Conservation (phyloP, 371 early-diverging fungal genomes). For the Rhizopus arrhizus region DNA sequence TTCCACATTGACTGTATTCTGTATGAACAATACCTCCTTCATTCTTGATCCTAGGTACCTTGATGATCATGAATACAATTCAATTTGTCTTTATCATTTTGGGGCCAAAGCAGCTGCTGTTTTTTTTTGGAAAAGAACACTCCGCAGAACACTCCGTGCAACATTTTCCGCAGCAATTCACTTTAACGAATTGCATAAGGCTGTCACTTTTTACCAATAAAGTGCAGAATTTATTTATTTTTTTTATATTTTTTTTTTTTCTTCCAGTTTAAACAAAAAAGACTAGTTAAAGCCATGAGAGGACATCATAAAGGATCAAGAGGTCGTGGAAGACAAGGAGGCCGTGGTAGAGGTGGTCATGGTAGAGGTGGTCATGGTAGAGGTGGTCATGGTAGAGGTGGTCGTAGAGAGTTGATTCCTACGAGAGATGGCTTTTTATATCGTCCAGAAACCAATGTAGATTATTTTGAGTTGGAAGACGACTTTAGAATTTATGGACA, state of each 20-base stretch:
- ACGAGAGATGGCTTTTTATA: slow-evolving; percentile 25
- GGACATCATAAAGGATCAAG: slow-evolving; percentile 21
- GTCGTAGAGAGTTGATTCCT: slow-evolving; percentile 22
- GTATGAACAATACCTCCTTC: too few relatives aligned
- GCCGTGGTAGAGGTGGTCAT: slow-evolving; percentile 34
- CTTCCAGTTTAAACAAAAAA: neutral
- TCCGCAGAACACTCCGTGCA: too few relatives aligned
- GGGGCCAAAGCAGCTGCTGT: too few relatives aligned
- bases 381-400: slow-evolving; percentile 40
- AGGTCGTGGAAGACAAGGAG: slow-evolving; percentile 38
- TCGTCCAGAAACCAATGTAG: slow-evolving; percentile 20
- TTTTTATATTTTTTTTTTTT: neutral
- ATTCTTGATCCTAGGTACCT: too few relatives aligned
- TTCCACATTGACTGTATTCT: too few relatives aligned
- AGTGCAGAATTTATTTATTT: neutral
- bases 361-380: slow-evolving; percentile 28
- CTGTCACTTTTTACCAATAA: neutral
- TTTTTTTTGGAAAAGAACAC: neutral
- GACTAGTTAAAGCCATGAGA: neutral
- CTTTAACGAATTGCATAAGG: neutral
- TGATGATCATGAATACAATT: too few relatives aligned
- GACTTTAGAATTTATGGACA: slow-evolving; percentile 35
- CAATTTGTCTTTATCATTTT: too few relatives aligned
- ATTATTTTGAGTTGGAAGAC: slow-evolving; percentile 14
- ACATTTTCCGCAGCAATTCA: neutral